Evolutionary conservation across 2,329 filamentous ascomycete genomes (phyloP).

Genomic region (Aspergillus flavus): DNA sequence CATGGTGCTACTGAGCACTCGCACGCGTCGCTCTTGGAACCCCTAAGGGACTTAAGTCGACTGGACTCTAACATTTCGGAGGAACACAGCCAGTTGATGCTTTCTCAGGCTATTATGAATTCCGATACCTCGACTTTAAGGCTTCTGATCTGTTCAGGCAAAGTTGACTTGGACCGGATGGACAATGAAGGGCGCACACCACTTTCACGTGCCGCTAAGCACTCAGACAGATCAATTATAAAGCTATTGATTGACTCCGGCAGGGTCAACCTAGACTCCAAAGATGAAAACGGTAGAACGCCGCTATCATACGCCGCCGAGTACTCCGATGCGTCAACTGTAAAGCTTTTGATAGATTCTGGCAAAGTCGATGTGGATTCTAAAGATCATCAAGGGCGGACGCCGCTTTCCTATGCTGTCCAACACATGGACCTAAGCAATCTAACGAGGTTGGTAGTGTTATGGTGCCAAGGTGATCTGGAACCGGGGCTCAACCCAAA

Average conservation of each 20-base stretch:
- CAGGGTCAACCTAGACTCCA: not conserved
- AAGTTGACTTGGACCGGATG: not conserved
- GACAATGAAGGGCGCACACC: not conserved
- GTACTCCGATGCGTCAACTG: not conserved
- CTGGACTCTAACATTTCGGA: not conserved
- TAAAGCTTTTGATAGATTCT: not conserved
- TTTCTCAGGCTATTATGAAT: not conserved
- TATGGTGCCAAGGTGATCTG: not conserved
- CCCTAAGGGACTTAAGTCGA: not conserved
- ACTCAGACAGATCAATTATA: rapidly evolving
- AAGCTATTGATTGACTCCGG: not conserved
- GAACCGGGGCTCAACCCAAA: not conserved
- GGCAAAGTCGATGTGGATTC: not conserved
- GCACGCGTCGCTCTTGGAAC: not conserved
- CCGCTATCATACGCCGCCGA: not conserved
- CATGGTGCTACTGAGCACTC: not conserved
- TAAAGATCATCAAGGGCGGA: not conserved
- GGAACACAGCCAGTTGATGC: not conserved
- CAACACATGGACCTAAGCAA: not conserved
- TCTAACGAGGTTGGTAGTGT: not conserved
- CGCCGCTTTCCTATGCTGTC: not conserved
- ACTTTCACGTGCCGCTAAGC: not conserved
- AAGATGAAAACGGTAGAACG: not conserved
- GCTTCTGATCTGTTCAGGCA: not conserved
- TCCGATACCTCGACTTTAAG: not conserved